These are phyloP conservation scores for Coniella vitis DNA, from an alignment of 2,329 filamentous ascomycete genomes.

Conservation along the genomic window DNA sequence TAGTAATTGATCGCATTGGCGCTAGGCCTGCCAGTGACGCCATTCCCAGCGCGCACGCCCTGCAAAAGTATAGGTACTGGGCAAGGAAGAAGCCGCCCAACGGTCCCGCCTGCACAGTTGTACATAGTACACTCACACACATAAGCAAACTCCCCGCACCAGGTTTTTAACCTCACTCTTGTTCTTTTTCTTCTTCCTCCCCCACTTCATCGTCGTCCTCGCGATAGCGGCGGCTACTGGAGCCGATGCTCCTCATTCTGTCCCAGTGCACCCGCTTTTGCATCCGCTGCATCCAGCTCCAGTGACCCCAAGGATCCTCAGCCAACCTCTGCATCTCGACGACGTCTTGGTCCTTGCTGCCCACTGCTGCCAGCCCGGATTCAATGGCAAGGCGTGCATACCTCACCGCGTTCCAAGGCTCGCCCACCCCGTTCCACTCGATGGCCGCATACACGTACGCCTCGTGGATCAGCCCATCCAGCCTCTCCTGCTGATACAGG, in stretches of 20 bases:
- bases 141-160: too few relatives aligned
- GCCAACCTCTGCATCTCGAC: slow-evolving; percentile 28
- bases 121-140: too few relatives aligned
- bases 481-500: slow-evolving; percentile 33
- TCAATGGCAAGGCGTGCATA: slow-evolving; percentile 33
- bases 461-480: slow-evolving; percentile 28
- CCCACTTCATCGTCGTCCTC: neutral
- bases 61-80: neutral
- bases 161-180: too few relatives aligned
- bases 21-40: slow-evolving; percentile 5
- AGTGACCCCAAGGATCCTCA: slow-evolving; percentile 30
- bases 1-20: neutral
- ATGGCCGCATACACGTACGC: slow-evolving; percentile 32
- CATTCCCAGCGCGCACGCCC: neutral
- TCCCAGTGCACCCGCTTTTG: slow-evolving; percentile 27
- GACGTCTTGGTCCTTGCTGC: slow-evolving; percentile 26
- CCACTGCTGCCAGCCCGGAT: slow-evolving; percentile 25
- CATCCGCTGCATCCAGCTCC: slow-evolving; percentile 32
- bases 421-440: slow-evolving; percentile 32
- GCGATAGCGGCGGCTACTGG: neutral
- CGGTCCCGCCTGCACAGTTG: too few relatives aligned
- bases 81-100: too few relatives aligned
- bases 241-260: slow-evolving; percentile 7
- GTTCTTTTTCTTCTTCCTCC: too few relatives aligned
- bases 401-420: slow-evolving; percentile 31